These are phyloP conservation scores for Vanderwaltozyma yarrowii DNA, from an alignment of 805 yeast species.

Conservation along the genomic window DNA sequence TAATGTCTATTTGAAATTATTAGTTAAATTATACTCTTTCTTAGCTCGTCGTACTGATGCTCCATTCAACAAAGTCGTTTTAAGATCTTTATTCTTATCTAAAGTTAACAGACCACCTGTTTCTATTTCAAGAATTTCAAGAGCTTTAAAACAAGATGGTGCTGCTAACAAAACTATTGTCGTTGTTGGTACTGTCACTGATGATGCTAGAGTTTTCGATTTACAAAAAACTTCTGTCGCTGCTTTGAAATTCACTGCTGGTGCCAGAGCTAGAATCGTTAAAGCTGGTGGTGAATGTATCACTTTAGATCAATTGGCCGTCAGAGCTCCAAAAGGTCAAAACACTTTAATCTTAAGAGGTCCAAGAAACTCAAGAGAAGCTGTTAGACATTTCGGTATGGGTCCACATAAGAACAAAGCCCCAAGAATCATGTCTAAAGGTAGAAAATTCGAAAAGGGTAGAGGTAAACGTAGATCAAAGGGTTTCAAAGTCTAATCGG, in stretches of 20 bases:
- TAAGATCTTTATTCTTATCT: conserved; percentile 89
- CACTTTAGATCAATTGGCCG: conserved; percentile 98
- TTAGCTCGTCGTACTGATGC: conserved; percentile 99
- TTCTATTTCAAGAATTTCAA: conserved; percentile 81
- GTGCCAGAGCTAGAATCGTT: conserved; percentile 93
- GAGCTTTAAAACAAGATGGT: conserved; percentile 73
- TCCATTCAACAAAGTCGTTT: conserved; percentile 95
- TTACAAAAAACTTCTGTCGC: conserved; percentile 97
- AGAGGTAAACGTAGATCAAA: conserved; percentile 99
- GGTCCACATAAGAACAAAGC: conserved; percentile 99
- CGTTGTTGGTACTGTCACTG: conserved; percentile 98
- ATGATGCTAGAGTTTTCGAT: conserved; percentile 86
- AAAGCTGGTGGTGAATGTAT: conserved; percentile 99
- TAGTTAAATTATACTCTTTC: conserved; percentile 98
- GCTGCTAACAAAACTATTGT: conserved; percentile 87
- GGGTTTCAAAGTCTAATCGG: conserved; percentile 97
- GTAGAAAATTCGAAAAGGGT: conserved; percentile 99
- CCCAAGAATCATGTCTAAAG: conserved; percentile 93
- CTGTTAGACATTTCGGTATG: conserved; percentile 98
- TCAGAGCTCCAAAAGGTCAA: conserved; percentile 98
- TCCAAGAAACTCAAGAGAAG: conserved; percentile 98
- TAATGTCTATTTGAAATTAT: conserved; percentile 95
- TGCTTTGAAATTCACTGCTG: conserved; percentile 98
- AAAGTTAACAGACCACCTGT: conserved; percentile 99
- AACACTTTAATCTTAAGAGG: conserved; percentile 98